phyloP scores from a whole-genome alignment of 2,329 filamentous ascomycete species.

The Colletotrichum sp. region DNA sequence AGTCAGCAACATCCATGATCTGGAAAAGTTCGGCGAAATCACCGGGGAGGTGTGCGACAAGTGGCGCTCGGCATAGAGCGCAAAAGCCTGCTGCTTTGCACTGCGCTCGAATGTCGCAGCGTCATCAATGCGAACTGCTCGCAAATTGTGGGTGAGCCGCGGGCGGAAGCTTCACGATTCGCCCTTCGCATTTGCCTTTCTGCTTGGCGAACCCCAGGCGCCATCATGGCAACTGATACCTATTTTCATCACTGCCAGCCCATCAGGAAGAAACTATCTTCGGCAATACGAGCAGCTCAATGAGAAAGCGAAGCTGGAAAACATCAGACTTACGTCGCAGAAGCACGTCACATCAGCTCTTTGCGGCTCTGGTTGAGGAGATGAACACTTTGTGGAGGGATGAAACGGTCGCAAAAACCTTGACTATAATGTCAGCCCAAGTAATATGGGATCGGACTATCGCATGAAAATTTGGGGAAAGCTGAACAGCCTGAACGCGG shows the following conservation, averaged over 20 bases:
- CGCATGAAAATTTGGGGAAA: background rate
- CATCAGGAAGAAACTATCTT: background rate
- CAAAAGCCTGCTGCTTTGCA: background rate
- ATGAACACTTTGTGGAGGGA: slow-evolving; percentile 11
- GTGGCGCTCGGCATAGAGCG: background rate
- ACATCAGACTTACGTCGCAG: background rate
- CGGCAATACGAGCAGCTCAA: background rate
- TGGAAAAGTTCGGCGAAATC: background rate
- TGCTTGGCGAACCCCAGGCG: background rate
- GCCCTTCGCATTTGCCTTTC: background rate
- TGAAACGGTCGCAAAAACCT: slow-evolving; percentile 10
- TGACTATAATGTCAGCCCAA: slow-evolving; percentile 4
- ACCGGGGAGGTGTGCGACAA: background rate
- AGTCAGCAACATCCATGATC: background rate
- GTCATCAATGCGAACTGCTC: background rate
- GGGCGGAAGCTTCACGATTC: background rate
- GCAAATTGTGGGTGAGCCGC: background rate
- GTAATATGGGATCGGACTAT: background rate
- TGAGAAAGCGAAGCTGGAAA: background rate
- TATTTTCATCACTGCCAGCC: slow-evolving; percentile 6
- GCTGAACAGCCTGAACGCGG: background rate
- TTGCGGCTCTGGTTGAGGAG: slow-evolving; percentile 7
- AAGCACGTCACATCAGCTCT: background rate
- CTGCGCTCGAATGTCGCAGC: background rate
- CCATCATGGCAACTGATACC: background rate